These are phyloP conservation scores for Trichoderma parareesei DNA, from an alignment of 495 filamentous ascomycete species.

Conservation along the genomic window DNA sequence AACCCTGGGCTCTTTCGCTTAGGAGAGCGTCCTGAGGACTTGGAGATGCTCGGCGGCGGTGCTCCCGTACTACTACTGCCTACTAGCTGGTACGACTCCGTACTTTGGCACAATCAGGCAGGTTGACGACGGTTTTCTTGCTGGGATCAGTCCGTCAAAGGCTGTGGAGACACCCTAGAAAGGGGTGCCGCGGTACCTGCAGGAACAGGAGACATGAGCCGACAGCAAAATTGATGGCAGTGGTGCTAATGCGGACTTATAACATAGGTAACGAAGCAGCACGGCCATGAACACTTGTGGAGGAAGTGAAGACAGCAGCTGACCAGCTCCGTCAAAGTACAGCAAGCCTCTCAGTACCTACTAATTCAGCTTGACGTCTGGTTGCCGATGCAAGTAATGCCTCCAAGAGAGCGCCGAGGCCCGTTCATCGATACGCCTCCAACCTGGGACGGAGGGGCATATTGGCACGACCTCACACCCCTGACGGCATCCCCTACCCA, in stretches of 20 bases:
- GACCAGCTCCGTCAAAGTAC: too few species aligned
- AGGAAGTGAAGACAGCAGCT: too few species aligned
- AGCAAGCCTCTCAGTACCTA: too few species aligned
- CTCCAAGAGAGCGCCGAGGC: too few species aligned
- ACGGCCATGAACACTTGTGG: background rate
- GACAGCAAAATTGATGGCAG: conserved; percentile 5
- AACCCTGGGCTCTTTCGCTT: conserved; percentile 5
- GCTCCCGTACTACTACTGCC: too few species aligned
- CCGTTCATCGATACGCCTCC: too few species aligned
- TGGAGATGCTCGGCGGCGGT: conserved; percentile 1
- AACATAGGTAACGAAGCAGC: background rate
- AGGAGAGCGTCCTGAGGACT: background rate
- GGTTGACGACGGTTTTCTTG: conserved; percentile 1
- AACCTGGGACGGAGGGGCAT: too few species aligned
- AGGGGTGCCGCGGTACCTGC: conserved; percentile 8
- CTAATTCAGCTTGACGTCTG: too few species aligned
- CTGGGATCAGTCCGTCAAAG: background rate
- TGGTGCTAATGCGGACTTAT: background rate
- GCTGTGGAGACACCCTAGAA: conserved; percentile 8
- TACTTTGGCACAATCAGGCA: background rate
- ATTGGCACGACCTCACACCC: too few species aligned
- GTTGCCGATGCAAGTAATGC: too few species aligned
- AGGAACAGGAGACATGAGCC: conserved; percentile 6
- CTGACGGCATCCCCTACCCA: background rate
- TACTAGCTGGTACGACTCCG: too few species aligned